Conservation (phyloP, 73 alveolate species). For the Paramecium biaurelia region DNA sequence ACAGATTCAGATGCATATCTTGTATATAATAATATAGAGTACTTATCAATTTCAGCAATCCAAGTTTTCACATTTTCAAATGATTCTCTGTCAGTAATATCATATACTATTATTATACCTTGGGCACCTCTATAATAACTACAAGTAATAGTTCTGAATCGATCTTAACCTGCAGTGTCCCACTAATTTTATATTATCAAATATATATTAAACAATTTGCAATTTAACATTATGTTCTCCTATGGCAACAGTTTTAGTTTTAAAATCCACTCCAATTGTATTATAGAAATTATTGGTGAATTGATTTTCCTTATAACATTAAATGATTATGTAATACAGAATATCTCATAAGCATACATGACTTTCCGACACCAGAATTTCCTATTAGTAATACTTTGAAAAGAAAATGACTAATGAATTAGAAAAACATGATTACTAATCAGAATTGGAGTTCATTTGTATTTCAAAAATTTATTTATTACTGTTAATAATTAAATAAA, state of each 20-base stretch:
- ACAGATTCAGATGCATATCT: constrained; percentile 74
- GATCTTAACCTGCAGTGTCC: constrained; percentile 89
- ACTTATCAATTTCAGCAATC: constrained; percentile 84
- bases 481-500: constrained; percentile 2
- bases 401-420: constrained; percentile 63
- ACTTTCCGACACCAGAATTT: constrained; percentile 77
- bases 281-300: constrained; percentile 64
- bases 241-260: constrained; percentile 40
- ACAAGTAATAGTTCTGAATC: constrained; percentile 79
- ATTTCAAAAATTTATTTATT: background rate
- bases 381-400: constrained; percentile 78
- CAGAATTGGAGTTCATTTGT: background rate
- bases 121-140: constrained; percentile 81
- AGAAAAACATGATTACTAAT: background rate
- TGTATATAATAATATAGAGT: background rate
- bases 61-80: constrained; percentile 81
- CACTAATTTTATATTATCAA: constrained; percentile 41
- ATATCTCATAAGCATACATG: constrained; percentile 70
- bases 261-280: constrained; percentile 73
- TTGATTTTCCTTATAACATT: constrained; percentile 28
- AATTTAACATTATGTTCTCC: constrained; percentile 50
- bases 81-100: constrained; percentile 77
- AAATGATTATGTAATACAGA: background rate
- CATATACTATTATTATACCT: constrained; percentile 80
- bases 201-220: constrained; percentile 16